Percentiles rank a stretch among this genome's conserved stretches.
phyloP scores from a whole-genome alignment of 768 basidiomycete genomes.

The Tylopilus rubrobrunneus region DNA sequence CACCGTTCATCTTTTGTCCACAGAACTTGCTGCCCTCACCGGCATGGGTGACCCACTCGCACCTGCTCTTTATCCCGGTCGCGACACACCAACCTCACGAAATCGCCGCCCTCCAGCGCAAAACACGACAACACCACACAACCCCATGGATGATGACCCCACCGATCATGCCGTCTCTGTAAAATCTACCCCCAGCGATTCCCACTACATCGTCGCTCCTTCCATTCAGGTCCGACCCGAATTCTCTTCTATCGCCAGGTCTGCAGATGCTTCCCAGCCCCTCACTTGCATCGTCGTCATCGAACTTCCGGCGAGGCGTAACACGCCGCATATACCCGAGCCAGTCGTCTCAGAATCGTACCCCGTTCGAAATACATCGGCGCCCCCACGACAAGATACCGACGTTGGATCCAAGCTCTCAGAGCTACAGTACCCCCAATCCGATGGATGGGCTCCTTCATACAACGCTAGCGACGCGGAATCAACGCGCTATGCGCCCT shows the following conservation, averaged over 20 bases:
- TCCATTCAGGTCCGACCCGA: conserved; percentile 93
- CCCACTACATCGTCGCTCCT: conserved; percentile 81
- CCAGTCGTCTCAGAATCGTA: conserved; percentile 50
- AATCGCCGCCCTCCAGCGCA: conserved; percentile 26
- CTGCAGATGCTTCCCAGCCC: conserved; percentile 67
- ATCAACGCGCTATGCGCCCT: conserved; percentile 28
- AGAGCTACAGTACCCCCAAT: conserved; percentile 18
- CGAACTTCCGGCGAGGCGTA: conserved; percentile 80
- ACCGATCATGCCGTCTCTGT: conserved; percentile 55
- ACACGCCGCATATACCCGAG: conserved; percentile 46
- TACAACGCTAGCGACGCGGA: conserved; percentile 29
- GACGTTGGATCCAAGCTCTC: conserved; percentile 9
- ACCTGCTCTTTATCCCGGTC: conserved; percentile 61
- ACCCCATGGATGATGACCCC: conserved; percentile 84
- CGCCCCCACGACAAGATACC: conserved; percentile 21
- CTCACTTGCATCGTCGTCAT: conserved; percentile 93
- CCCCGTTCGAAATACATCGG: conserved; percentile 27
- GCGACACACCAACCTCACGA: conserved; percentile 46
- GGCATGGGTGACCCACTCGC: conserved; percentile 72
- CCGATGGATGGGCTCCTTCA: conserved; percentile 26
- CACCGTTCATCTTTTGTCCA: conserved; percentile 7
- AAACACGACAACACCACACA: conserved; percentile 37
- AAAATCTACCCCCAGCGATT: conserved; percentile 44
- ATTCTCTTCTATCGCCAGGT: conserved; percentile 76
- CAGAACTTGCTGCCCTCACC: conserved; percentile 92